These are phyloP conservation scores for Epichloe coenophiala DNA, from an alignment of 2,329 filamentous ascomycete genomes.

Conservation along the genomic window DNA sequence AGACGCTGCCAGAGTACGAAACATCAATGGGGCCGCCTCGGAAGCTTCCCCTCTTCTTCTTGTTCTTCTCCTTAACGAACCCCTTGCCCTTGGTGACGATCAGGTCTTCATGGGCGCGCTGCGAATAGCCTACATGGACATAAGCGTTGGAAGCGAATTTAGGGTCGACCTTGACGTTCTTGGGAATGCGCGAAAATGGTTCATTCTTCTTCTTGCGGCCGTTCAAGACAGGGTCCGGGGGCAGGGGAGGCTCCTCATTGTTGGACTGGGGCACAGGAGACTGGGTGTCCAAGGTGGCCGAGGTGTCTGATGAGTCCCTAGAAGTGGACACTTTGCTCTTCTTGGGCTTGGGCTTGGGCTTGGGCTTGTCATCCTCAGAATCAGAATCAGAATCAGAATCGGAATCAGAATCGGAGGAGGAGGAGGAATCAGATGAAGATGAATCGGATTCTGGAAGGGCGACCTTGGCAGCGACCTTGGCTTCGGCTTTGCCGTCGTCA, in stretches of 20 bases:
- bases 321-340: slow-evolving; percentile 7
- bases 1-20: slow-evolving; percentile 68
- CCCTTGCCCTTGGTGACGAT: slow-evolving; percentile 88
- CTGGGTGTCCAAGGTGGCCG: slow-evolving; percentile 38
- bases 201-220: slow-evolving; percentile 40
- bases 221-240: slow-evolving; percentile 34
- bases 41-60: slow-evolving; percentile 88
- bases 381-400: slow-evolving; percentile 20
- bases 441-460: slow-evolving; percentile 13
- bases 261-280: slow-evolving; percentile 26
- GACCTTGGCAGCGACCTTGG: slow-evolving; percentile 14
- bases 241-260: slow-evolving; percentile 35
- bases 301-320: slow-evolving; percentile 27
- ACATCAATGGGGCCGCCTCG: slow-evolving; percentile 82
- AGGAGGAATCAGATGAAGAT: slow-evolving; percentile 18
- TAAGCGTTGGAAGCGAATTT: slow-evolving; percentile 69
- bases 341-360: slow-evolving; percentile 11
- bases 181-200: slow-evolving; percentile 67
- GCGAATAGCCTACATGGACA: slow-evolving; percentile 73
- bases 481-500: slow-evolving; percentile 1
- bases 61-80: slow-evolving; percentile 99
- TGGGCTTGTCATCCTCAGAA: slow-evolving; percentile 16
- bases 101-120: slow-evolving; percentile 75
- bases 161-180: slow-evolving; percentile 53
- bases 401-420: slow-evolving; percentile 20